Base-by-base conservation (phyloP, 768 basidiomycete species). In the Suillus subluteus region DNA sequence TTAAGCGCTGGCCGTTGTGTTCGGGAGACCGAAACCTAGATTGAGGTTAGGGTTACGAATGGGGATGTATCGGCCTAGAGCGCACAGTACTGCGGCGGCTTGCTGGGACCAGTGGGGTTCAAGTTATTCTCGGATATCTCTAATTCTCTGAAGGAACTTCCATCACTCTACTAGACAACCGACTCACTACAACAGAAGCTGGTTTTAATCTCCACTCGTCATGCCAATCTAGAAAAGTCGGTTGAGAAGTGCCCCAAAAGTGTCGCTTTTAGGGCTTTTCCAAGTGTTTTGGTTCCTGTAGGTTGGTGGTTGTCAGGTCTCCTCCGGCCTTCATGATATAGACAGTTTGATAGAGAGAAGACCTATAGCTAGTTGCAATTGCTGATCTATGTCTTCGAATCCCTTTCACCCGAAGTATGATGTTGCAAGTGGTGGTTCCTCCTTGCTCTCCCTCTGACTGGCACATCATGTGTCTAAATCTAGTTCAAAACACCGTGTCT, bases 1-100 rank as follows among this genome's bases (percentile, higher is more conserved):
- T 16, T 54, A 52, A 52, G 52, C 52, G 52, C 52, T 30, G 52
- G 3, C 50, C 23, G 26, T 26, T 26, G 23, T 52, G 23, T 52
- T 26, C 77, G 79, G 35, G 80, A 81, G 50, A 78, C 62, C 83
- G 83, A 73, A 77, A 73, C 75, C 76, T 77, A 78, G 65, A 62
- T 3, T 73, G 46, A 69, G 76, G 76, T 77, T 77, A 77, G 77
- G 76, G 76, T 77, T 77, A 71, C 5, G 12, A 66, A 64, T 41
- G 23, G 58, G 58, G 55, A 56, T 21, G 64, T 66, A 55, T 32
- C 59, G 37, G 58, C 15, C 9, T 5, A 32, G 32, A 32, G 32
- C 32, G 32, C 4, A 5, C 11, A 23, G 23, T 23, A 5, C 46
- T 48, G 44, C 21, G 44, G 16, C 8, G 16, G 56, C 30, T 9